A percentile compares a stretch with the other conserved stretches of the same genome.
These are phyloP conservation scores for Botrytis pseudocinerea DNA, from an alignment of 2,329 filamentous ascomycete species.

Conservation along the genomic window DNA sequence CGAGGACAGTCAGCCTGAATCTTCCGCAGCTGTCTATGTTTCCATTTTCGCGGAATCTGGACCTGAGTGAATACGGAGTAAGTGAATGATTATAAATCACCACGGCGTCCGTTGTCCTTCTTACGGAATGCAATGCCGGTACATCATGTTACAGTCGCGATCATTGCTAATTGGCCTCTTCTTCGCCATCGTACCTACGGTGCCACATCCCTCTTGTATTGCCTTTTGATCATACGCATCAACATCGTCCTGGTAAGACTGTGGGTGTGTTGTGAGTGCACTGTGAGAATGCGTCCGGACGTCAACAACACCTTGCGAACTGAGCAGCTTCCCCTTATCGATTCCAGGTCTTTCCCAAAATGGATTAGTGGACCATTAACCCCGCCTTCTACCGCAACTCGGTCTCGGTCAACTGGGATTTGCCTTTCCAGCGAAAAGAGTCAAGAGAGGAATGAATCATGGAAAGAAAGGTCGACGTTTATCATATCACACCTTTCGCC, in stretches of 20 bases:
- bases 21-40: background rate
- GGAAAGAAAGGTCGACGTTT: background rate
- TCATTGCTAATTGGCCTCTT: background rate
- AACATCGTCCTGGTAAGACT: too few relatives aligned
- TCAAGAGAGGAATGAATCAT: background rate
- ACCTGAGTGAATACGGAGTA: conserved; percentile 3
- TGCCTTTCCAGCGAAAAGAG: background rate
- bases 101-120: too few relatives aligned
- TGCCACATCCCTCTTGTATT: background rate
- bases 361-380: background rate
- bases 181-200: background rate
- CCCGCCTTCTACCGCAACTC: conserved; percentile 10
- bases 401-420: background rate
- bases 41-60: background rate
- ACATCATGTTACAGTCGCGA: background rate
- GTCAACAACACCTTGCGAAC: background rate
- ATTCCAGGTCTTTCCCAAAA: background rate
- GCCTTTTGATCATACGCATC: background rate
- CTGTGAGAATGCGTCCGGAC: background rate
- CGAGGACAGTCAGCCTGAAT: background rate
- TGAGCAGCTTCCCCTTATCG: background rate
- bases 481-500: background rate
- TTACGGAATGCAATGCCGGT: too few relatives aligned
- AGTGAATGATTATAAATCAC: background rate
- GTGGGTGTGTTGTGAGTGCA: too few relatives aligned